Base-by-base conservation (phyloP, 2,329 filamentous ascomycete genomes). In the Atkinsonella hypoxylon region DNA sequence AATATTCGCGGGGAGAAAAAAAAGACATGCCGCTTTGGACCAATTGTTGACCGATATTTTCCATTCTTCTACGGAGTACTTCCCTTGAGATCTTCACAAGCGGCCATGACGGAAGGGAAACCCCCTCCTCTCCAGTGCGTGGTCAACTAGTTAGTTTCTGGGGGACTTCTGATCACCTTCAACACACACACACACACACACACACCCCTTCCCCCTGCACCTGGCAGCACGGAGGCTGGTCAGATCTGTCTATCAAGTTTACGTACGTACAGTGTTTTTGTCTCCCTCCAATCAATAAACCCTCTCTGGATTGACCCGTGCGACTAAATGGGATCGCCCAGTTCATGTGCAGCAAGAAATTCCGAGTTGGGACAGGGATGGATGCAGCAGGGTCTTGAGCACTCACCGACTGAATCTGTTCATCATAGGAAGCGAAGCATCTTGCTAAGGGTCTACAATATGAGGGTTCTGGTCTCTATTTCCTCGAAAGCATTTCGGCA, bases 171-270 rank as follows among this genome's bases (percentile, higher is more conserved):
- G n/a, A n/a, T n/a, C n/a, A n/a, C n/a, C n/a, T n/a, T n/a, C n/a
- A n/a, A n/a, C n/a, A n/a, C n/a, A n/a, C n/a, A n/a, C n/a, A n/a
- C n/a, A n/a, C n/a, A n/a, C n/a, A n/a, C n/a, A n/a, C 42, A 31
- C 20, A 20, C 40, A 26, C 34, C 46, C 41, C 49, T 40, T 15
- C 15, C 26, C 36, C 47, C n/a, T 26, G 30, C 13, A 52, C 47
- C 30, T 43, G 52, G 52, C 45, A 44, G 30, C 30, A 51, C 20
- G 31, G 45, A 12, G 39, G 48, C 51, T 50, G 48, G 39, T 47
- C 43, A 50, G 44, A 45, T 50, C 44, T 49, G n/a, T n/a, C n/a
- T n/a, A 31, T 34, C 30, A 31, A 48, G 36, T 42, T 45, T 51
- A 49, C 46, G 47, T 51, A 51, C 38, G 17, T 15, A 40, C 39